Conservation (phyloP, 2,329 filamentous ascomycete genomes). For the Pseudogymnoascus sp. region DNA sequence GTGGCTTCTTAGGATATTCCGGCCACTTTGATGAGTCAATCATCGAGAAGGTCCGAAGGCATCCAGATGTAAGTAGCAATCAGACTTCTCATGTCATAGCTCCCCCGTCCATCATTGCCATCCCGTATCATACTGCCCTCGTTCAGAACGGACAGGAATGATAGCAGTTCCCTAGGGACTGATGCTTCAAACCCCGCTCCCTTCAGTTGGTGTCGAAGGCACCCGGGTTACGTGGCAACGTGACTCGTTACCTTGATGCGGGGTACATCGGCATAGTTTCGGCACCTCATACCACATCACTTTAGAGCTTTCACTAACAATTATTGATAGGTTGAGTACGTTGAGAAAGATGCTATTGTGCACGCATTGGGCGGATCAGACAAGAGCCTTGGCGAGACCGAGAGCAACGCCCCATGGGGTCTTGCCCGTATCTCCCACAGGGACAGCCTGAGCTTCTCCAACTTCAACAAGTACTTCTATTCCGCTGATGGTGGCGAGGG, state of each 20-base stretch:
- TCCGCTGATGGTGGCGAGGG: conserved; percentile 85
- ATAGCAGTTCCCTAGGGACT: background rate
- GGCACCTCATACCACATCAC: background rate
- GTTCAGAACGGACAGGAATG: background rate
- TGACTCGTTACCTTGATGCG: background rate
- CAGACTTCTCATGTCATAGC: background rate
- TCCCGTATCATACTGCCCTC: background rate
- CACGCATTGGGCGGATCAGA: conserved; percentile 58
- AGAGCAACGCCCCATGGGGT: conserved; percentile 98
- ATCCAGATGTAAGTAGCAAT: conserved; percentile 80
- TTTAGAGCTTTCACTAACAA: background rate
- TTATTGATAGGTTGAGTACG: conserved; percentile 74
- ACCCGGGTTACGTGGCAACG: conserved; percentile 5
- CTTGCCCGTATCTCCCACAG: conserved; percentile 97
- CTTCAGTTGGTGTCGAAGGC: background rate
- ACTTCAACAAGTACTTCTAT: conserved; percentile 98
- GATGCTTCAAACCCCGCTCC: background rate
- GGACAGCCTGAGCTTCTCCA: conserved; percentile 75
- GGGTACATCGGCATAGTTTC: background rate
- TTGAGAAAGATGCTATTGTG: conserved; percentile 91
- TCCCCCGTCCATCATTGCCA: background rate
- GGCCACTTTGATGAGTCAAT: conserved; percentile 91
- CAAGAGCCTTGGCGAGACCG: conserved; percentile 51
- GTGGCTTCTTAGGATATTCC: conserved; percentile 79
- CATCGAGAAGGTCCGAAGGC: conserved; percentile 87